phyloP scores from a whole-genome alignment of 371 early-diverging fungal genomes.

The Parasitella parasitica region DNA sequence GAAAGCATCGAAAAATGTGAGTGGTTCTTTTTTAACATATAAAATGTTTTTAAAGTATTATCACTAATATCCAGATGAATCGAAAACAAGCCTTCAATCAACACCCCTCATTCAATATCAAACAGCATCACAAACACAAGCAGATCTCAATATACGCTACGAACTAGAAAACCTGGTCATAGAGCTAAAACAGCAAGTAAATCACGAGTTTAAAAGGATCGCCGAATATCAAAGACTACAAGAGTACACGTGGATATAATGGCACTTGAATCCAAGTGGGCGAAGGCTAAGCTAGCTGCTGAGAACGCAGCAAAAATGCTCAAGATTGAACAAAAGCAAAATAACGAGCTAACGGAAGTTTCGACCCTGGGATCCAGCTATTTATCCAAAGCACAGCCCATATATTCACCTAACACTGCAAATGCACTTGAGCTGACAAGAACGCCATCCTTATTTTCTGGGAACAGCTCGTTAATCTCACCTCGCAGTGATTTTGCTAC shows the following conservation, averaged over 20 bases:
- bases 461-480: conserved; percentile 4
- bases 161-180: conserved; percentile 4
- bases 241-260: neutral
- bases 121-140: neutral
- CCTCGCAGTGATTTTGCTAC: conserved; percentile 1
- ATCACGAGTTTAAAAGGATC: neutral
- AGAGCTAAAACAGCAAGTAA: conserved; percentile 3
- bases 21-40: neutral
- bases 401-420: neutral
- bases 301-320: neutral
- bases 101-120: neutral
- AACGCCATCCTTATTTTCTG: conserved; percentile 6
- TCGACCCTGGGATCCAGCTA: neutral
- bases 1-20: conserved; percentile 12
- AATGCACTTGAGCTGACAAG: conserved; percentile 11
- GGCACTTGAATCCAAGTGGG: neutral
- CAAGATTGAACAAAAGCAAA: neutral
- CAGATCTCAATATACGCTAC: neutral
- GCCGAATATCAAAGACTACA: neutral
- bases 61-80: neutral
- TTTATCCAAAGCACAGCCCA: neutral
- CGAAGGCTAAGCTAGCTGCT: neutral
- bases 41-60: neutral
- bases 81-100: neutral
- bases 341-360: neutral